Evolutionary conservation across 768 basidiomycete genomes (phyloP).

Genomic region (Suillus paluster): DNA sequence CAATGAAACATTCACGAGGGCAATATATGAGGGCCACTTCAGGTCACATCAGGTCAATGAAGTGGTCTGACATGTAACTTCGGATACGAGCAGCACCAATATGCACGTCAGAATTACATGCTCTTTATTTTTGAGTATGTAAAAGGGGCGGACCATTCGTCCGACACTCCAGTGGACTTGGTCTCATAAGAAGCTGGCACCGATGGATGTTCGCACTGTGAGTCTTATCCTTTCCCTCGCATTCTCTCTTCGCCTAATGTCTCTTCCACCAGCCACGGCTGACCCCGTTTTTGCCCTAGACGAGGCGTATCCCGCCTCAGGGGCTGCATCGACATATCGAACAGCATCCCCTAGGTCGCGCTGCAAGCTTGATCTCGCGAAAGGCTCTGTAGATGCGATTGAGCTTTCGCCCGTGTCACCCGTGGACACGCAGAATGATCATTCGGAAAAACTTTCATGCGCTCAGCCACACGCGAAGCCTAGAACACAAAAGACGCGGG

Average conservation of each 20-base stretch:
- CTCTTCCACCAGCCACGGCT: slow-evolving; percentile 3
- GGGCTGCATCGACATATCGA: slow-evolving; percentile 7
- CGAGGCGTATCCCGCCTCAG: slow-evolving; percentile 9
- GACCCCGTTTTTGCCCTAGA: slow-evolving; percentile 1
- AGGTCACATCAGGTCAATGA: neutral
- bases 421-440: neutral
- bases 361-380: slow-evolving; percentile 9
- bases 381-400: neutral
- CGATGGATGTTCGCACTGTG: neutral
- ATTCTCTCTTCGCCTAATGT: neutral
- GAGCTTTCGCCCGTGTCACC: slow-evolving; percentile 7
- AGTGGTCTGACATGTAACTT: neutral
- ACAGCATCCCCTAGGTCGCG: slow-evolving; percentile 7
- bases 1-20: neutral
- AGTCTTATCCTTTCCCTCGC: no score
- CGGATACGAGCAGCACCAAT: neutral
- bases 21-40: no score
- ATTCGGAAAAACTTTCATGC: neutral
- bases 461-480: slow-evolving; percentile 6
- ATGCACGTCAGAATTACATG: neutral
- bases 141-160: slow-evolving; percentile 1
- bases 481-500: slow-evolving; percentile 25
- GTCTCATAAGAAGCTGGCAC: neutral
- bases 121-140: slow-evolving; percentile 6
- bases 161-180: neutral